Evolutionary conservation across 2,329 filamentous ascomycete species (phyloP), one percentile per base, ranked within the genome.

Genomic region (Stachybotrys chlorohalonatus): DNA sequence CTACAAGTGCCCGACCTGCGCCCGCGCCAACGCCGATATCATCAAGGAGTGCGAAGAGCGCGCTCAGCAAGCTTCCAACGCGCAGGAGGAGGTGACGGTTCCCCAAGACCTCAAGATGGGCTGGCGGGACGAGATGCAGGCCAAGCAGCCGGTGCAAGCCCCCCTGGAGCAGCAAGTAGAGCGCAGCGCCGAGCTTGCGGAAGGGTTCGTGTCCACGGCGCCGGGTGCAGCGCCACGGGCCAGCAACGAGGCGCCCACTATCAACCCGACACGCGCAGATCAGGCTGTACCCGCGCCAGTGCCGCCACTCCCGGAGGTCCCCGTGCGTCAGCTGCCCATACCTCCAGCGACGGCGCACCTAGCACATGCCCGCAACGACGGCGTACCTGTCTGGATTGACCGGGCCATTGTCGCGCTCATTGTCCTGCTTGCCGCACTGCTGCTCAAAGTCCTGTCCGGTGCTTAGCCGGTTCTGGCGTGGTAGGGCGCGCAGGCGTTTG

Each of bases 381-480:
- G 75, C 2, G 80, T 89, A 15, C 81, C 85, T 1, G 72, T 84
- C 11, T 95, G 90, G 87, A 77, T 96, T 16, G 92, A 96, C 69
- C 83, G 89, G 58, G 81, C 86, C 45, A 96, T 96, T 60, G 82
- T 86, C 24, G 86, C 83, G 7, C 71, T 96, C 16, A 75, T 89
- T 0, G 77, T 89, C 13, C 75, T 88, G 31, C 73, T 96, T 17
- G 73, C 85, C 4, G 82, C 89, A 24, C 82, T 95, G 75, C 73
- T 96, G 24, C 57, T 82, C 55, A 85, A 82, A 63, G 73, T 83
- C 31, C 60, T 81, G 15, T 64, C 73, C 49, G 70, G 64, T 47
- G 54, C 64, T 42, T 42, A 42, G 36, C 36, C 2, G 24, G 24
- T 24, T 24, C 13, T 42, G 36, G 36, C 9, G 2, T 42, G 36